phyloP scores from a whole-genome alignment of 1,284 basidiomycete genomes.

The Apiotrichum domesticum region DNA sequence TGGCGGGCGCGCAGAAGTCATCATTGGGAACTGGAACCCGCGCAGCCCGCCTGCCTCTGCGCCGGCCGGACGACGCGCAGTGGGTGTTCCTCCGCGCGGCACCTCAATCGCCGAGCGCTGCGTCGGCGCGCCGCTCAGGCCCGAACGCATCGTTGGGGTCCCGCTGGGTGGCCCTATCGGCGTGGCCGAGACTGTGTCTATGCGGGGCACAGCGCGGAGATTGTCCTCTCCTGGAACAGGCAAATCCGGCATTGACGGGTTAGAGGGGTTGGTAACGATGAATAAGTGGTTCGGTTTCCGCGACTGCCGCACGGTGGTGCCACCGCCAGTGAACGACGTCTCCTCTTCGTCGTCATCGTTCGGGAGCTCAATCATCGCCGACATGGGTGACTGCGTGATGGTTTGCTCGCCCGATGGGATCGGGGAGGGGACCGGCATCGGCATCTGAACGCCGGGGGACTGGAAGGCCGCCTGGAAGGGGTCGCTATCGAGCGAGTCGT shows the following conservation, averaged over 20 bases:
- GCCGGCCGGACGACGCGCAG: conserved; percentile 24
- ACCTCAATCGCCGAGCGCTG: conserved; percentile 6
- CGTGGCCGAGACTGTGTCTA: conserved; percentile 29
- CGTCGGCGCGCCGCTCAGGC: conserved; percentile 10
- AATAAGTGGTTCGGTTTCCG: conserved; percentile 16
- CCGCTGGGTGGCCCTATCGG: conserved; percentile 24
- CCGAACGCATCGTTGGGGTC: neutral
- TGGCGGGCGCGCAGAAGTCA: conserved; percentile 16
- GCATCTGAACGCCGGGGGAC: neutral
- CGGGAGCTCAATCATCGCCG: conserved; percentile 1
- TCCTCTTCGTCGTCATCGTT: conserved; percentile 1
- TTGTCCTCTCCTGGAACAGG: neutral
- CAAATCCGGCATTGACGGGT: conserved; percentile 5
- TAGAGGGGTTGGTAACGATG: conserved; percentile 20
- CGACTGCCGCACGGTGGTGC: conserved; percentile 12
- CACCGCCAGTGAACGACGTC: neutral
- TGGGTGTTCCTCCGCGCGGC: conserved; percentile 5
- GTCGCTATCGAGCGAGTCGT: conserved; percentile 40
- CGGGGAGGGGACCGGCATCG: neutral
- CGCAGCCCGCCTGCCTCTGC: conserved; percentile 30
- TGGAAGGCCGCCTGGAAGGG: conserved; percentile 38
- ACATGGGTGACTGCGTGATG: neutral
- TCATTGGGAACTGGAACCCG: conserved; percentile 43
- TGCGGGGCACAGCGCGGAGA: neutral
- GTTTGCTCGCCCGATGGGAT: neutral